Evolutionary conservation across 176 grass and related monocot genomes (phyloP).

Genomic region (Paspalum notatum): DNA sequence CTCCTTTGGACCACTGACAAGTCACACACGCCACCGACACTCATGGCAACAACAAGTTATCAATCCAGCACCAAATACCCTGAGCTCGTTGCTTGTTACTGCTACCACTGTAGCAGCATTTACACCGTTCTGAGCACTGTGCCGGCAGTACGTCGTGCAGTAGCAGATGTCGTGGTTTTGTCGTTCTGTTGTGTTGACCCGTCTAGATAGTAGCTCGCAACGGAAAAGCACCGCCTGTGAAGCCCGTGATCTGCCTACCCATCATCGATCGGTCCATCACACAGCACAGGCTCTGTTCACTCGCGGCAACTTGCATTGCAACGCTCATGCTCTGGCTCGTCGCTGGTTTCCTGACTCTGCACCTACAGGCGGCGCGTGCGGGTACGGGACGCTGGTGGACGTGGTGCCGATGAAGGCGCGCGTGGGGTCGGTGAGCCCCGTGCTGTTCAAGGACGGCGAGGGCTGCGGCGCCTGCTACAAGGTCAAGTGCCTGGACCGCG

Average conservation of each 20-base stretch:
- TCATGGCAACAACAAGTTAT: background rate
- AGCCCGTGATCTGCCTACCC: background rate
- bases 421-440: conserved; percentile 91
- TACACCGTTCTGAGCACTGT: background rate
- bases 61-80: background rate
- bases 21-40: conserved; percentile 30
- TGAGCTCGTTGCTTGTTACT: background rate
- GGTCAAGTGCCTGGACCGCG: conserved; percentile 80
- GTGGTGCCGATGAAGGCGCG: conserved; percentile 84
- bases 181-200: background rate
- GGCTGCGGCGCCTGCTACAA: conserved; percentile 99
- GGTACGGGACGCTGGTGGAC: conserved; percentile 95
- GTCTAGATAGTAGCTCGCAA: conserved; percentile 21
- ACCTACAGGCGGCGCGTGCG: conserved; percentile 94
- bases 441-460: conserved; percentile 93
- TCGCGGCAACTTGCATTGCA: too few species aligned
- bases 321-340: too few species aligned
- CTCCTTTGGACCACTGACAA: background rate
- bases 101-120: background rate
- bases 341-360: too few species aligned
- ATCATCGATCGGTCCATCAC: background rate
- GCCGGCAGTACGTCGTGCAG: background rate
- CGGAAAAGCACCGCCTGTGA: conserved; percentile 21
- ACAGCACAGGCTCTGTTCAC: conserved; percentile 11
- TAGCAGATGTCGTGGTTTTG: conserved; percentile 12